Conservation (phyloP, 2,329 filamentous ascomycete genomes). For the Diplocarpon rosae region DNA sequence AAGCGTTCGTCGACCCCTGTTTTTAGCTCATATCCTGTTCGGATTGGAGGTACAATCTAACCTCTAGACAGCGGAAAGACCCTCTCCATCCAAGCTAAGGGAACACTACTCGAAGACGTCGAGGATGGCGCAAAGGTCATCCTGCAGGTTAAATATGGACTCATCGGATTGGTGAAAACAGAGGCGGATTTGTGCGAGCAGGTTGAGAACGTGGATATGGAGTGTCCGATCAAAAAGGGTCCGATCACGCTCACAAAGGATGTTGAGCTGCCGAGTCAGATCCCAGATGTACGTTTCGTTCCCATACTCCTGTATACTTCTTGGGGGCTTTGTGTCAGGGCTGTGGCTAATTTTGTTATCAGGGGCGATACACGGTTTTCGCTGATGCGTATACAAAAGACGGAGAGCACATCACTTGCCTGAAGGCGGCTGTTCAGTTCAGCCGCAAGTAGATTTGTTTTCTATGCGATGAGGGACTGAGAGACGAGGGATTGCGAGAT, state of each 20-base stretch:
- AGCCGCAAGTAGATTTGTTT: slow-evolving; percentile 1
- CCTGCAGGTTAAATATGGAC: slow-evolving; percentile 82
- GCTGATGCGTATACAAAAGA: slow-evolving; percentile 75
- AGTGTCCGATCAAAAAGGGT: slow-evolving; percentile 81
- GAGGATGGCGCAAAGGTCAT: slow-evolving; percentile 70
- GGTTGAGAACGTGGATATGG: slow-evolving; percentile 73
- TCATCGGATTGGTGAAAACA: slow-evolving; percentile 79
- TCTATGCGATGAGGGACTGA: neutral
- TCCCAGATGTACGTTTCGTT: slow-evolving; percentile 58
- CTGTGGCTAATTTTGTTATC: slow-evolving; percentile 16
- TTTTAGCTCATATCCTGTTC: neutral
- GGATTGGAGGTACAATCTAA: slow-evolving; percentile 14
- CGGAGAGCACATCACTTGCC: slow-evolving; percentile 69
- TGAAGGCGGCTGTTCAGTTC: slow-evolving; percentile 65
- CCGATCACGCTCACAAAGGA: slow-evolving; percentile 63
- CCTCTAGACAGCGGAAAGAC: slow-evolving; percentile 52
- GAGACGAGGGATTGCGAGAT: neutral
- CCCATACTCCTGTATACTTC: too few relatives aligned
- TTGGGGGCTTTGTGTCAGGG: neutral
- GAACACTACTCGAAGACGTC: slow-evolving; percentile 62
- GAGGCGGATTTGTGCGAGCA: slow-evolving; percentile 81
- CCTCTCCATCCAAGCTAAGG: slow-evolving; percentile 68
- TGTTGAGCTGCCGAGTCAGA: slow-evolving; percentile 74
- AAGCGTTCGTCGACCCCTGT: slow-evolving; percentile 52
- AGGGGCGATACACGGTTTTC: slow-evolving; percentile 84